These are phyloP conservation scores for Pseudoperonospora humuli DNA, from an alignment of 352 stramenopile genomes.

Conservation along the genomic window DNA sequence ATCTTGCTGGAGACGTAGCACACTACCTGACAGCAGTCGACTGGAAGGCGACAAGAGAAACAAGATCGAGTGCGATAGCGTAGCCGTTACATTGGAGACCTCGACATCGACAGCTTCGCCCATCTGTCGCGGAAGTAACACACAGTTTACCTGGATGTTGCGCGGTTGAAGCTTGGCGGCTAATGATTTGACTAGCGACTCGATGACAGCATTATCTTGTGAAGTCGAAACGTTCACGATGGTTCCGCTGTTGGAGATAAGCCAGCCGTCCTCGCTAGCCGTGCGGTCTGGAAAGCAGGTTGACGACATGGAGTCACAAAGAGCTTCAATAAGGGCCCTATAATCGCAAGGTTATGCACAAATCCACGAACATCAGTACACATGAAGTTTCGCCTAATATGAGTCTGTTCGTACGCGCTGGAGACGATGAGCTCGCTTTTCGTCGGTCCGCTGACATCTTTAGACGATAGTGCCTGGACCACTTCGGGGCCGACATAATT, in stretches of 20 bases:
- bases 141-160: constrained; percentile 50
- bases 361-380: constrained; percentile 1
- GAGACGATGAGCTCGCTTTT: constrained; percentile 10
- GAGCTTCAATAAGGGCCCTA: constrained; percentile 19
- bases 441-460: background rate
- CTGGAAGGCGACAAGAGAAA: constrained; percentile 54
- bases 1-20: constrained; percentile 37
- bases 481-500: constrained; percentile 41
- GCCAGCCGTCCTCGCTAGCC: constrained; percentile 8
- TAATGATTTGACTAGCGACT: constrained; percentile 36
- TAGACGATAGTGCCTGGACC: constrained; percentile 2
- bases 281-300: constrained; percentile 19
- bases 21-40: constrained; percentile 41
- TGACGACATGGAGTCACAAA: constrained; percentile 20
- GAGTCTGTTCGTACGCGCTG: constrained; percentile 8
- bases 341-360: background rate
- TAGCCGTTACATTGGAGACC: constrained; percentile 7
- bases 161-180: constrained; percentile 28
- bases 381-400: background rate
- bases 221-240: constrained; percentile 20
- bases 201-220: constrained; percentile 18
- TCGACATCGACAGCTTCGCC: background rate
- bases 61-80: constrained; percentile 49
- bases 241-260: constrained; percentile 12
- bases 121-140: constrained; percentile 25